A percentile compares a stretch with the other conserved stretches of the same genome.
Conservation (phyloP, 805 yeast species). For the Saturnispora serradocipensis region DNA sequence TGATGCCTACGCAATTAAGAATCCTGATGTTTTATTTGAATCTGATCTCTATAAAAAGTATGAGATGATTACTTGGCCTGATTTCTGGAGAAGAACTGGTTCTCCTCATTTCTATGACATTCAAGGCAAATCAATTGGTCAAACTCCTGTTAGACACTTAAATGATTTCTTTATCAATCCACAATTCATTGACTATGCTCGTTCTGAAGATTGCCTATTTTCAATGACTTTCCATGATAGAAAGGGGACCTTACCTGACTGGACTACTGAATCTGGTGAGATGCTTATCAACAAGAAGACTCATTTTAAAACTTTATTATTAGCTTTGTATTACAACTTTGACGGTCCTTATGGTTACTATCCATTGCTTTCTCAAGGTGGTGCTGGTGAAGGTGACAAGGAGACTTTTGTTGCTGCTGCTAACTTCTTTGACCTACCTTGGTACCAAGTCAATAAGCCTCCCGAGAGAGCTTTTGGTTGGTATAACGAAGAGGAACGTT, state of each 20-base stretch:
- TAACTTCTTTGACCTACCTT: constrained; percentile 37
- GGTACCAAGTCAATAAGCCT: constrained; percentile 43
- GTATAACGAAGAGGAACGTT: constrained; percentile 24
- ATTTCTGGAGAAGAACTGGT: constrained; percentile 80
- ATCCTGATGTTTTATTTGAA: constrained; percentile 52
- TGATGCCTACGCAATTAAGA: constrained; percentile 61
- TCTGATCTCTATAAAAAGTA: constrained; percentile 44
- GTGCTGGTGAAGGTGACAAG: constrained; percentile 75
- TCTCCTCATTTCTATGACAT: constrained; percentile 64
- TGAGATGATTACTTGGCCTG: constrained; percentile 69
- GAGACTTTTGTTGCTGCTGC: constrained; percentile 75
- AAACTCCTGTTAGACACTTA: constrained; percentile 23
- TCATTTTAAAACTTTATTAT: constrained; percentile 49
- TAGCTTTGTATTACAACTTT: constrained; percentile 57
- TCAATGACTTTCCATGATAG: constrained; percentile 50
- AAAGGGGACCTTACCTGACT: constrained; percentile 59
- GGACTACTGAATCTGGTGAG: constrained; percentile 68
- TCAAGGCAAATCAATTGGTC: constrained; percentile 45
- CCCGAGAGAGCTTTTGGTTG: constrained; percentile 28
- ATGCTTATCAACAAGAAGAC: constrained; percentile 48
- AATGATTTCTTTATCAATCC: constrained; percentile 27
- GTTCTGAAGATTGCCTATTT: constrained; percentile 26
- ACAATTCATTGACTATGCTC: constrained; percentile 23
- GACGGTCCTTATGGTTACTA: constrained; percentile 61
- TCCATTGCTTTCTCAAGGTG: constrained; percentile 62